Evolutionary conservation across 805 yeast species (phyloP), one percentile per base, ranked within the genome.

Genomic region (Candida railenensis): DNA sequence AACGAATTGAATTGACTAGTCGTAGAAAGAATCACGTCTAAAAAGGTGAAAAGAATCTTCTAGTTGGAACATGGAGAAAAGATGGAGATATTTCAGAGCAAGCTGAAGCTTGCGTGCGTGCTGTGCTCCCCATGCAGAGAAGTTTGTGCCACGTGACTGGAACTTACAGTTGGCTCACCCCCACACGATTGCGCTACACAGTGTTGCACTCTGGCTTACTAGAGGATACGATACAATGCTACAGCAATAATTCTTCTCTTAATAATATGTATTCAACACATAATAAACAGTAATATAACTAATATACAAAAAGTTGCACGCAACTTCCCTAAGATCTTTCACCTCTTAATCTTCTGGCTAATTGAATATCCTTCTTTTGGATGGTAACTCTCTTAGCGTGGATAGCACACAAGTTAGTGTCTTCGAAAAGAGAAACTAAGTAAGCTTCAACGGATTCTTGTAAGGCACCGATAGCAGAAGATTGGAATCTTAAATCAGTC

Each of bases 261-360:
- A 37, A 16, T 40, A n/a, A 36, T 40, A 40, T 40, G 43, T 30
- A 40, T 40, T 40, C 43, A 40, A 40, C 43, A 40, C 43, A 40
- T 40, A 22, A 36, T 36, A 37, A 37, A 42, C 45, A 42, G 38
- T 34, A 47, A 42, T 25, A 47, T 39, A 48, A 25, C 55, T 52
- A 52, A 55, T 53, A 52, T 54, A 54, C 57, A 53, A 45, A n/a
- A 25, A 42, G 44, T 40, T 47, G 46, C 45, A 42, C 14, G 38
- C 45, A 33, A 32, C 46, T n/a, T n/a, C n/a, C 42, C 44, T 67
- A 70, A 48, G 75, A 67, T 67, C 74, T 68, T 65, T 71, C 75
- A 58, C 76, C 76, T 70, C 76, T 70, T 63, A 71, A 69, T 67
- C 76, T 69, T 66, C 76, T 68, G 45, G 76, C 76, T 63, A 71